Evolutionary conservation across 2,329 filamentous ascomycete genomes (phyloP).

Genomic region (Aureobasidium musti): DNA sequence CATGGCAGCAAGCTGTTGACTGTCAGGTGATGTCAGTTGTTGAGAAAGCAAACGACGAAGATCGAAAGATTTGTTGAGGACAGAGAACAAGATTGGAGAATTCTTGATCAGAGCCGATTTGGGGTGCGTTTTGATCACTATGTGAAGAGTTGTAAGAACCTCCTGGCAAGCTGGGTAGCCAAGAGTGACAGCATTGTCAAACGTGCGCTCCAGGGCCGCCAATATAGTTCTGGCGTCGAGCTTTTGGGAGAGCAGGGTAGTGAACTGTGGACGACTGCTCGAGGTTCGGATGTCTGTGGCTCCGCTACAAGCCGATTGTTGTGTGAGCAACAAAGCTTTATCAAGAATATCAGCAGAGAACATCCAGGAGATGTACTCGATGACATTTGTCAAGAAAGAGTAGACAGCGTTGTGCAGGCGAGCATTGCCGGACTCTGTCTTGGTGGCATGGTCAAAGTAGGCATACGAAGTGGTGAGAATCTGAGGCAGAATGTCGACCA

Average conservation of each 20-base stretch:
- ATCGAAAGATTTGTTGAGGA: conserved; percentile 62
- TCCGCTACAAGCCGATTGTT: conserved; percentile 60
- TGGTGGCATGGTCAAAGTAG: conserved; percentile 68
- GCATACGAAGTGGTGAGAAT: conserved; percentile 71
- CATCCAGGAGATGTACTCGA: conserved; percentile 87
- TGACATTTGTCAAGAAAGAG: conserved; percentile 74
- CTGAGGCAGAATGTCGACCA: conserved; percentile 77
- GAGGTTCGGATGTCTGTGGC: conserved; percentile 26
- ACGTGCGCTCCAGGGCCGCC: conserved; percentile 69
- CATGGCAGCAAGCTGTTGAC: conserved; percentile 35
- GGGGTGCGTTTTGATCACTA: conserved; percentile 72
- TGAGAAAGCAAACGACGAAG: conserved; percentile 61
- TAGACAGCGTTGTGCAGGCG: conserved; percentile 81
- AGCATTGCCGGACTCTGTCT: conserved; percentile 55
- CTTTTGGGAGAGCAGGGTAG: conserved; percentile 73
- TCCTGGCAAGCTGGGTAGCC: conserved; percentile 61
- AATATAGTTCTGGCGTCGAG: conserved; percentile 77
- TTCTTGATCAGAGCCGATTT: conserved; percentile 81
- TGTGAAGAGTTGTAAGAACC: conserved; percentile 67
- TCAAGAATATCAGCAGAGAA: conserved; percentile 74
- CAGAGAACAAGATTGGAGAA: conserved; percentile 64
- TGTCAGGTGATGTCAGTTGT: conserved; percentile 63
- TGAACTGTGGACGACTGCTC: conserved; percentile 67
- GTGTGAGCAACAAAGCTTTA: conserved; percentile 70
- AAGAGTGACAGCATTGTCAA: conserved; percentile 60